Evolutionary conservation across 31 red algal genomes (phyloP).

Genomic region (Asparagopsis taxiformis): DNA sequence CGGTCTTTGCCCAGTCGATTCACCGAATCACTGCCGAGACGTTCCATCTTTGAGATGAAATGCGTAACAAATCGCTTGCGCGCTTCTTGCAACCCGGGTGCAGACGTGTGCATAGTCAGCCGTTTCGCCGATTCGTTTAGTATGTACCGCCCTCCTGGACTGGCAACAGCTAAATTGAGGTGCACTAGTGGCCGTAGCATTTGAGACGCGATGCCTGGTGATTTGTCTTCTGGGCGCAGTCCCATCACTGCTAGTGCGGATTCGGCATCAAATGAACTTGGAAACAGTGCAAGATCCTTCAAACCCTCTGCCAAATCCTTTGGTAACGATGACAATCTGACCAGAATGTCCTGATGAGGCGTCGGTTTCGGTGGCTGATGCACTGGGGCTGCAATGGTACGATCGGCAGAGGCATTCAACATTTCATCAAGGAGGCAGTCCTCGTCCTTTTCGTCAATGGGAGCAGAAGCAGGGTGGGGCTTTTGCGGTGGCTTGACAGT

Average conservation of each 20-base stretch:
- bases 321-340: not conserved
- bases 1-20: constrained; percentile 26
- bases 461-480: too few species aligned
- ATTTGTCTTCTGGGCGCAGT: not conserved
- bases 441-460: too few species aligned
- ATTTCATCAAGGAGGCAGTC: too few species aligned
- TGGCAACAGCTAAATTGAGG: constrained; percentile 1
- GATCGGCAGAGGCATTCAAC: not conserved
- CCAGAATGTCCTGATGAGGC: not conserved
- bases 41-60: constrained; percentile 13
- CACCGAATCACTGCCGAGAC: constrained; percentile 12
- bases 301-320: not conserved
- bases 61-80: constrained; percentile 21
- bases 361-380: not conserved
- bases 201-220: not conserved
- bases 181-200: constrained; percentile 28
- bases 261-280: not conserved
- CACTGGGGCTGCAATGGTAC: not conserved
- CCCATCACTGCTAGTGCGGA: constrained; percentile 22
- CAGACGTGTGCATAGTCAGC: constrained; percentile 8
- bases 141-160: constrained; percentile 8
- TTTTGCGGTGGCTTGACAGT: too few species aligned
- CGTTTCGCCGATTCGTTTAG: constrained; percentile 15
- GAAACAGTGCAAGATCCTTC: constrained; percentile 15
- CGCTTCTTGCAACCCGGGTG: not conserved